A percentile compares a stretch with the other conserved stretches of the same genome.
Conservation (phyloP, 768 basidiomycete genomes). For the Termitomyces heimii region DNA sequence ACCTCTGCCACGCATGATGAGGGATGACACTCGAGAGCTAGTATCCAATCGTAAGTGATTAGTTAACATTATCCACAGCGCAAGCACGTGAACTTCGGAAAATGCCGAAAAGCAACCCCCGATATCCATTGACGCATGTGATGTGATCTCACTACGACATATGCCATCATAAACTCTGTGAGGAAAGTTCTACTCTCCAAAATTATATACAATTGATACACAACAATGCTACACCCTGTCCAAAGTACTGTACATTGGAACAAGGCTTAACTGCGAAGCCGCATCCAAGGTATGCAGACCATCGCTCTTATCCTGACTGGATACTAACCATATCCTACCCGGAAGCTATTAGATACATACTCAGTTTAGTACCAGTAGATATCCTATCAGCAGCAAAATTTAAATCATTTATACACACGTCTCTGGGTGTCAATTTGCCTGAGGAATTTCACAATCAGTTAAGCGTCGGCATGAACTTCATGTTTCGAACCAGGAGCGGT, state of each 20-base stretch:
- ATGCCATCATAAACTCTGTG: no score
- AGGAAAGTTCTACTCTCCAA: no score
- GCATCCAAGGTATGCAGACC: background rate
- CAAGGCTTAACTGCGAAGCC: no score
- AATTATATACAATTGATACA: no score
- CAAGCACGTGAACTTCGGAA: no score
- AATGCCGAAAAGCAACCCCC: no score
- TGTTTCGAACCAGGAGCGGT: background rate
- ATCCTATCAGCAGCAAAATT: background rate
- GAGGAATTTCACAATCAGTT: background rate
- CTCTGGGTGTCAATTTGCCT: background rate
- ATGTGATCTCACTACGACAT: no score
- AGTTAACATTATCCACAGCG: no score
- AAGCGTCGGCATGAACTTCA: background rate
- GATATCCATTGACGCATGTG: no score
- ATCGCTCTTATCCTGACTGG: background rate
- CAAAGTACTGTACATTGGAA: no score
- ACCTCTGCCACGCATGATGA: background rate
- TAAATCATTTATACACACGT: background rate
- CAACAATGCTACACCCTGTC: no score
- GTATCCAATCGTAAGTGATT: background rate
- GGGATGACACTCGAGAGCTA: background rate
- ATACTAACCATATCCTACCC: background rate
- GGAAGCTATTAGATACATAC: background rate
- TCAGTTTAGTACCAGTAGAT: background rate